phyloP scores from a whole-genome alignment of 805 yeast species.

The Yamadazyma kitorensis region DNA sequence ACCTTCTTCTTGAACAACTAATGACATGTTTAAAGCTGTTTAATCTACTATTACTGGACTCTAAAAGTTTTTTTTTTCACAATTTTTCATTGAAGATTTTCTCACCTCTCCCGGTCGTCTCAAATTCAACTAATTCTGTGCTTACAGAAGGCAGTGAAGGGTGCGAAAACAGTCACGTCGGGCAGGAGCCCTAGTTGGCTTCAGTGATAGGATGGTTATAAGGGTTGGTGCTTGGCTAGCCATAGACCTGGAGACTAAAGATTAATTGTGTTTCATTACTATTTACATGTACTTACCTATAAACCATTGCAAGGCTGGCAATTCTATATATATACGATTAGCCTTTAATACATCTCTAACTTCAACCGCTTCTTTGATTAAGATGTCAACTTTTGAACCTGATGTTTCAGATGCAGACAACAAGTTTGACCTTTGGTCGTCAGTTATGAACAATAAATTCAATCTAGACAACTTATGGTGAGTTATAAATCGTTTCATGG shows the following conservation, averaged over 20 bases:
- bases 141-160: too few relatives aligned
- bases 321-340: slow-evolving; percentile 69
- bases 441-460: slow-evolving; percentile 66
- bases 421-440: slow-evolving; percentile 58
- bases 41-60: too few relatives aligned
- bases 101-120: too few relatives aligned
- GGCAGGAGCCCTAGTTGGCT: slow-evolving; percentile 20
- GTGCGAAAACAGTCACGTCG: slow-evolving; percentile 10
- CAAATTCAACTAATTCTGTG: too few relatives aligned
- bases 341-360: slow-evolving; percentile 84
- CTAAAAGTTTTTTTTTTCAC: too few relatives aligned
- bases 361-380: slow-evolving; percentile 73
- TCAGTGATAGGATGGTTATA: too few relatives aligned
- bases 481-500: slow-evolving; percentile 49
- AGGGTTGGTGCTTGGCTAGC: too few relatives aligned
- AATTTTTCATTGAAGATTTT: too few relatives aligned
- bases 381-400: slow-evolving; percentile 56
- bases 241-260: too few relatives aligned
- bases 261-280: too few relatives aligned
- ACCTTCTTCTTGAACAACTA: slow-evolving; percentile 98
- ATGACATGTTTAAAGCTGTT: slow-evolving; percentile 91
- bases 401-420: slow-evolving; percentile 53
- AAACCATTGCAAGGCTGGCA: slow-evolving; percentile 64
- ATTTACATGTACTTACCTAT: slow-evolving; percentile 38
- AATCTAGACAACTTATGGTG: slow-evolving; percentile 48